These are phyloP conservation scores for Sporothrix pseudoabietina DNA, from an alignment of 2,329 filamentous ascomycete species.

Conservation along the genomic window DNA sequence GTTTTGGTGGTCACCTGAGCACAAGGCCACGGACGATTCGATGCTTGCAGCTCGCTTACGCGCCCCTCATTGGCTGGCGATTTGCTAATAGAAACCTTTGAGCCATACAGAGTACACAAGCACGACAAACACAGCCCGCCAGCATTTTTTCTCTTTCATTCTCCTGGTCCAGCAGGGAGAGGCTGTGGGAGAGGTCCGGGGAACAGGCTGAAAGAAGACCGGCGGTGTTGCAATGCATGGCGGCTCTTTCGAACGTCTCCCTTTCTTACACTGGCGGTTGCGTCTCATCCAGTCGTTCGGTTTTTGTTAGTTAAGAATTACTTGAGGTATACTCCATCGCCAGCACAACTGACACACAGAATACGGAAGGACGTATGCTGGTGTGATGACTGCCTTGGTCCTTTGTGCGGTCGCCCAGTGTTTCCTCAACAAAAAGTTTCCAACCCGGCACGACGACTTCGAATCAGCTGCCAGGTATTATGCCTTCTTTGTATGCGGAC, in stretches of 20 bases:
- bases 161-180: not conserved
- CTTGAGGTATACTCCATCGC: conserved; percentile 32
- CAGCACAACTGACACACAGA: conserved; percentile 4
- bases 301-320: conserved; percentile 35
- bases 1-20: conserved; percentile 27
- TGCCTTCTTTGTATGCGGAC: conserved; percentile 11
- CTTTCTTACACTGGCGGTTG: conserved; percentile 16
- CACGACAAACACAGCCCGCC: not conserved
- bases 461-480: conserved; percentile 19
- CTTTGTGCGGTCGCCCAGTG: not conserved
- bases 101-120: not conserved
- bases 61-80: conserved; percentile 31
- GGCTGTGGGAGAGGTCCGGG: not conserved
- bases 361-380: not conserved
- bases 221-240: conserved; percentile 21
- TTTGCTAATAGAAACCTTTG: conserved; percentile 33
- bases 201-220: conserved; percentile 14
- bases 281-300: conserved; percentile 32
- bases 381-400: conserved; percentile 12
- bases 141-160: not conserved
- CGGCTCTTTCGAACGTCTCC: conserved; percentile 7
- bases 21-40: conserved; percentile 24
- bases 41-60: conserved; percentile 10
- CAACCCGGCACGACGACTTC: not conserved
- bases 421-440: conserved; percentile 2